A percentile compares a stretch with the other conserved stretches of the same genome.
Conservation (phyloP, 202 grass and related monocot genomes). For the Schoenoplectus triqueter region DNA sequence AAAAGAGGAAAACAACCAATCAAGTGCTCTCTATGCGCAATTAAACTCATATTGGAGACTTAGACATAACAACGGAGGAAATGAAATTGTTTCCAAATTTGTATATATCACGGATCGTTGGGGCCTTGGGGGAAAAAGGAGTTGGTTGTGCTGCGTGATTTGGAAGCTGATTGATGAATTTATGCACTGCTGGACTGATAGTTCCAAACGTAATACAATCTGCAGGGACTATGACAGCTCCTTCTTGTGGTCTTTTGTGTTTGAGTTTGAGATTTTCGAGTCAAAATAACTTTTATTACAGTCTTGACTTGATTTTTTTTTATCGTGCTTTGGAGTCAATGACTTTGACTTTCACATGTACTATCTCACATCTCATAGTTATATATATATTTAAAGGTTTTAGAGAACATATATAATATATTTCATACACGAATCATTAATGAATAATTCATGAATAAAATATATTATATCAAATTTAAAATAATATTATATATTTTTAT, state of each 20-base stretch:
- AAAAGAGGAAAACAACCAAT: neutral
- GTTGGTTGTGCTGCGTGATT: neutral
- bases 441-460: no score
- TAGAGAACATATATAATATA: no score
- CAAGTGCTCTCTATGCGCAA: neutral
- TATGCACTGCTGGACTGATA: neutral
- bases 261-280: neutral
- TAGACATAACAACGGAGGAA: neutral
- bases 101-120: neutral
- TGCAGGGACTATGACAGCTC: neutral
- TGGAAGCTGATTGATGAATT: neutral
- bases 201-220: constrained; percentile 18
- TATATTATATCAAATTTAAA: no score
- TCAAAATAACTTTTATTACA: neutral
- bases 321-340: neutral
- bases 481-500: no score
- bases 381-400: no score
- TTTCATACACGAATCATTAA: no score
- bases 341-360: neutral
- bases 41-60: neutral
- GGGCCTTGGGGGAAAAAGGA: neutral
- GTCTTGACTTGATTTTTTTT: neutral
- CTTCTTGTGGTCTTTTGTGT: constrained; percentile 12
- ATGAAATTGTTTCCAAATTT: neutral
- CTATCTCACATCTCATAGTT: neutral